Percentiles rank a stretch among this genome's conserved stretches.
Evolutionary conservation across 1,284 basidiomycete species (phyloP).

Genomic region (Apiotrichum gracile): DNA sequence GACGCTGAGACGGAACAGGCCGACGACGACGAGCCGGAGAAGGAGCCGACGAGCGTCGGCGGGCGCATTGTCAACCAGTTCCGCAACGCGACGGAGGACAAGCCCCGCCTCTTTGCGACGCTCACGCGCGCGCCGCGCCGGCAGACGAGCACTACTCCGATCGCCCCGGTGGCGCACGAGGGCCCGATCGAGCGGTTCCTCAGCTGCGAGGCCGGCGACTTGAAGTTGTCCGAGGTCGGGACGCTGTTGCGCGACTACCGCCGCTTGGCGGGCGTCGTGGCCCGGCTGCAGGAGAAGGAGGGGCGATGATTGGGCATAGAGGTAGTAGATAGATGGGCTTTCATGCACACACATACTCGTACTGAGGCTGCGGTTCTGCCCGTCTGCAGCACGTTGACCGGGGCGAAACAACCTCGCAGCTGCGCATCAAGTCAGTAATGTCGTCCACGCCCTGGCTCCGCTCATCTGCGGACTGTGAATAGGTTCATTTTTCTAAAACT

Average conservation of each 20-base stretch:
- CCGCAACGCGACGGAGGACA: neutral
- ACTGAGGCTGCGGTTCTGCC: too few species aligned
- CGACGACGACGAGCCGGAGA: constrained; percentile 17
- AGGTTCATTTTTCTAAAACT: neutral
- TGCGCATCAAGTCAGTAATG: too few species aligned
- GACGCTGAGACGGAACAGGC: neutral
- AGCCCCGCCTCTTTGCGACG: constrained; percentile 1
- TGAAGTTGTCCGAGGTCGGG: constrained; percentile 66
- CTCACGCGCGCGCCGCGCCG: constrained; percentile 4
- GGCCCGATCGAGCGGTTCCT: constrained; percentile 42
- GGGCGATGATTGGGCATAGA: neutral
- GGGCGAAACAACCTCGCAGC: too few species aligned
- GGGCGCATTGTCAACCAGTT: neutral
- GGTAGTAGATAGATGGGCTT: too few species aligned
- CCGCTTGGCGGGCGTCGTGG: constrained; percentile 44
- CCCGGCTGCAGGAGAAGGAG: constrained; percentile 6
- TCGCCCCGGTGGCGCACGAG: too few species aligned
- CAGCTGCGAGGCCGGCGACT: constrained; percentile 58
- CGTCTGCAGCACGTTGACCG: too few species aligned
- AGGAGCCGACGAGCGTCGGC: neutral
- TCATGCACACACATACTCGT: too few species aligned
- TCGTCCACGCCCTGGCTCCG: too few species aligned
- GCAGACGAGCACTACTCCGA: neutral
- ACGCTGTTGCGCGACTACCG: constrained; percentile 70
- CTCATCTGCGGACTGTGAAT: neutral